Conservation (phyloP, 768 basidiomycete species). For the Mycena olivaceomarginata region DNA sequence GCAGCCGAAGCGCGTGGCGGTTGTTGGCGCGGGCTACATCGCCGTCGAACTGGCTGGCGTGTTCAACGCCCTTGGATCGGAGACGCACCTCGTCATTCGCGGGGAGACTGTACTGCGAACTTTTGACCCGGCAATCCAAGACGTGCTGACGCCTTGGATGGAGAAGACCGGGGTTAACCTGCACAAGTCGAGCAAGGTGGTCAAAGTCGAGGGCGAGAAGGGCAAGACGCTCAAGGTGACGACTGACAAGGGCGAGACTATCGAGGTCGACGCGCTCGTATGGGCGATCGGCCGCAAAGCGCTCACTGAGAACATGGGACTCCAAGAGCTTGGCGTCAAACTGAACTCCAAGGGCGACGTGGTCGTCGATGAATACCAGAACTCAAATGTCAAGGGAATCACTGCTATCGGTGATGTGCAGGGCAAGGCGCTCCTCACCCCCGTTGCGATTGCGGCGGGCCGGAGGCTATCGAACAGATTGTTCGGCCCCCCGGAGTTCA, state of each 20-base stretch:
- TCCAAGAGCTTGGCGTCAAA: conserved; percentile 87
- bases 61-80: conserved; percentile 91
- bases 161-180: conserved; percentile 94
- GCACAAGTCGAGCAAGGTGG: conserved; percentile 86
- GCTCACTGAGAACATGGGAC: conserved; percentile 85
- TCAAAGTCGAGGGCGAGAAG: conserved; percentile 84
- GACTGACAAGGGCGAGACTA: conserved; percentile 82
- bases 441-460: conserved; percentile 98
- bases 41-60: conserved; percentile 98
- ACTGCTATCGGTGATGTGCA: conserved; percentile 94
- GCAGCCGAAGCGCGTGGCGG: conserved; percentile 94
- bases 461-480: conserved; percentile 91
- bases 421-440: conserved; percentile 95
- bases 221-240: conserved; percentile 86
- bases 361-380: conserved; percentile 94
- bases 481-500: conserved; percentile 92
- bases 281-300: conserved; percentile 97
- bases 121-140: conserved; percentile 92
- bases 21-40: conserved; percentile 98
- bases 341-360: conserved; percentile 89
- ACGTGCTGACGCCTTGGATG: conserved; percentile 93
- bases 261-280: conserved; percentile 91
- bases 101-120: conserved; percentile 93
- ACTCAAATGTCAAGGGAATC: conserved; percentile 81
- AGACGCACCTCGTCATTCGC: conserved; percentile 95